Percentiles rank a stretch among this genome's conserved stretches.
Conservation (phyloP, 106 monocot genomes). For the Dendrobium nobile region DNA sequence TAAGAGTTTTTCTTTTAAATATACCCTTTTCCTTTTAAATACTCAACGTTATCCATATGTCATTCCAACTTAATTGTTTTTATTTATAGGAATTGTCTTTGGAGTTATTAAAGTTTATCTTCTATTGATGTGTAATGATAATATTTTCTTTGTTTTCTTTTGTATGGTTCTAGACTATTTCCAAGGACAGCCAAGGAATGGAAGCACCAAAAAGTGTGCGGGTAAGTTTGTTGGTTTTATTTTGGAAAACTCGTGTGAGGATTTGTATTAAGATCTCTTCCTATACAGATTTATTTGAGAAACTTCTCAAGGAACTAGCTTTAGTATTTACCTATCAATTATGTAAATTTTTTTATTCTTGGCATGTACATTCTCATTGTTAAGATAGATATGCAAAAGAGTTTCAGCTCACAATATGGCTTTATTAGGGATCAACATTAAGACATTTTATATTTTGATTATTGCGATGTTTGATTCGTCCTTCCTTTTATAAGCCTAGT, state of each 20-base stretch:
- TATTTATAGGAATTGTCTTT: background rate
- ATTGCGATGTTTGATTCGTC: background rate
- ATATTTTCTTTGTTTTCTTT: conserved; percentile 2
- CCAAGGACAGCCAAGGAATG: conserved; percentile 77
- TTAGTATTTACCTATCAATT: too few species aligned
- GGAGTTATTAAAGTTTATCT: background rate
- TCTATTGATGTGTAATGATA: background rate
- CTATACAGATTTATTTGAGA: conserved; percentile 59
- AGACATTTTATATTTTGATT: background rate
- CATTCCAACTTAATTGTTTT: background rate
- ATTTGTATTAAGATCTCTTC: background rate
- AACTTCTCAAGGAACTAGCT: conserved; percentile 46
- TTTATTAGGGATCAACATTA: background rate
- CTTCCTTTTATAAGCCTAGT: too few species aligned
- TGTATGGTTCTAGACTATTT: conserved; percentile 41
- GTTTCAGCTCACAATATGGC: background rate
- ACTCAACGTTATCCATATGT: background rate
- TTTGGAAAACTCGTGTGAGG: background rate
- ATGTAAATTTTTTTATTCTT: background rate
- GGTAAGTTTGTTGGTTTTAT: conserved; percentile 27
- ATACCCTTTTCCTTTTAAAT: background rate
- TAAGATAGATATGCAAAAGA: background rate
- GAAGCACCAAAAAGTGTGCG: conserved; percentile 62
- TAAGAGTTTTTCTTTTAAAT: background rate
- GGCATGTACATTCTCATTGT: background rate